These are phyloP conservation scores for Parietichytrium sp. DNA, from an alignment of 108 stramenopile genomes.

Conservation along the genomic window DNA sequence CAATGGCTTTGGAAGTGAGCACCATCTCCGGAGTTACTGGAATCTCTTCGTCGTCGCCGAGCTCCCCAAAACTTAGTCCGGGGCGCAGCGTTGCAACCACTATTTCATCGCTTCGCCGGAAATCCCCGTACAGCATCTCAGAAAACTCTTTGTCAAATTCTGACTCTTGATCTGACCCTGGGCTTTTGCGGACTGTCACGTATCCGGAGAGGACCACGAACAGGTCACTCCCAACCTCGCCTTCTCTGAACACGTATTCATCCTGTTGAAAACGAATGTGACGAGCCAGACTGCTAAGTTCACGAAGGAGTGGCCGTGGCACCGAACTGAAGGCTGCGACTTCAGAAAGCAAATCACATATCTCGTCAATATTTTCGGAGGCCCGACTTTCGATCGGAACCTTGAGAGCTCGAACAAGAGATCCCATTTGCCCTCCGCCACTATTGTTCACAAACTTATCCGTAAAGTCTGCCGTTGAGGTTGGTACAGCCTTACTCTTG, in stretches of 20 bases:
- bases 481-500: neutral
- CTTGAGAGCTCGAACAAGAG: neutral
- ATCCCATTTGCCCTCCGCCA: neutral
- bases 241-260: slow-evolving; percentile 2
- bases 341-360: neutral
- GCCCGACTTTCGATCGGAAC: neutral
- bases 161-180: neutral
- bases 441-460: neutral
- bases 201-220: neutral
- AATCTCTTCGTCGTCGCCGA: neutral
- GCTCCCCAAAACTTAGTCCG: slow-evolving; percentile 18
- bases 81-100: neutral
- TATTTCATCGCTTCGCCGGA: neutral
- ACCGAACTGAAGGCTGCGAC: neutral
- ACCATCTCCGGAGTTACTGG: too few species aligned
- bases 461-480: neutral
- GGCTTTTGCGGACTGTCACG: neutral
- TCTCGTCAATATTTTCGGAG: neutral
- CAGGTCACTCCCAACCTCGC: neutral
- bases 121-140: too few species aligned
- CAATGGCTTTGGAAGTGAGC: neutral
- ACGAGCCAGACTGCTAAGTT: neutral
- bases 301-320: neutral
- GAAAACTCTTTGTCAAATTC: too few species aligned
- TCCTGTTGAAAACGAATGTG: neutral